Conservation (phyloP, 1,139 yeast genomes). For the Candida sanyaensis region DNA sequence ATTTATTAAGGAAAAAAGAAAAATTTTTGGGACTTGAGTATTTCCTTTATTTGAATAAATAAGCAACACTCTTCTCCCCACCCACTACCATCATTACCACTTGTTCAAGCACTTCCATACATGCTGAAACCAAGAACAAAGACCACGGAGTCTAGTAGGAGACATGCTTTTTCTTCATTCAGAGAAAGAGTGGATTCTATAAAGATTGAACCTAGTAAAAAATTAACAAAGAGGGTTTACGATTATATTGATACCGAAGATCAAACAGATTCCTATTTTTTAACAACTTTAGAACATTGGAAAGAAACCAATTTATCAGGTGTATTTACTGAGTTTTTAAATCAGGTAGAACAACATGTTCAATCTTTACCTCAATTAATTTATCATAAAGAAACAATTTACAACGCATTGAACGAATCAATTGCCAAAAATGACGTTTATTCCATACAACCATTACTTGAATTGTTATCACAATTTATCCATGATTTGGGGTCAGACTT, state of each 20-base stretch:
- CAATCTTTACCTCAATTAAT: slow-evolving; percentile 82
- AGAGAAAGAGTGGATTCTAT: slow-evolving; percentile 81
- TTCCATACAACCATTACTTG: slow-evolving; percentile 81
- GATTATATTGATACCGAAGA: slow-evolving; percentile 37
- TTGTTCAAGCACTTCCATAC: background rate
- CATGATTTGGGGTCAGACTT: slow-evolving; percentile 95
- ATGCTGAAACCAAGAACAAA: slow-evolving; percentile 23
- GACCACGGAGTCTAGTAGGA: slow-evolving; percentile 56
- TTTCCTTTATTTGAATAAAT: too few relatives aligned
- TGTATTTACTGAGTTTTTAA: slow-evolving; percentile 64
- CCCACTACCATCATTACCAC: too few relatives aligned
- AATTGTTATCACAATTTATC: slow-evolving; percentile 79
- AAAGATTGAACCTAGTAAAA: slow-evolving; percentile 79
- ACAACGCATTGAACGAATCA: slow-evolving; percentile 50
- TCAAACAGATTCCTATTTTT: slow-evolving; percentile 75
- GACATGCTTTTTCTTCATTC: slow-evolving; percentile 72
- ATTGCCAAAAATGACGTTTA: slow-evolving; percentile 61
- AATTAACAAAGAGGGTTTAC: slow-evolving; percentile 62
- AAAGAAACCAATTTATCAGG: slow-evolving; percentile 80
- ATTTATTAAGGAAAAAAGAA: background rate
- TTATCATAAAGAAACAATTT: slow-evolving; percentile 67
- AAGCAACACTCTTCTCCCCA: too few relatives aligned
- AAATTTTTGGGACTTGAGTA: background rate
- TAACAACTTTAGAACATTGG: slow-evolving; percentile 85
- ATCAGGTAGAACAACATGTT: slow-evolving; percentile 52